phyloP scores from a whole-genome alignment of 2,329 filamentous ascomycete genomes.

The Colletotrichum sp. region DNA sequence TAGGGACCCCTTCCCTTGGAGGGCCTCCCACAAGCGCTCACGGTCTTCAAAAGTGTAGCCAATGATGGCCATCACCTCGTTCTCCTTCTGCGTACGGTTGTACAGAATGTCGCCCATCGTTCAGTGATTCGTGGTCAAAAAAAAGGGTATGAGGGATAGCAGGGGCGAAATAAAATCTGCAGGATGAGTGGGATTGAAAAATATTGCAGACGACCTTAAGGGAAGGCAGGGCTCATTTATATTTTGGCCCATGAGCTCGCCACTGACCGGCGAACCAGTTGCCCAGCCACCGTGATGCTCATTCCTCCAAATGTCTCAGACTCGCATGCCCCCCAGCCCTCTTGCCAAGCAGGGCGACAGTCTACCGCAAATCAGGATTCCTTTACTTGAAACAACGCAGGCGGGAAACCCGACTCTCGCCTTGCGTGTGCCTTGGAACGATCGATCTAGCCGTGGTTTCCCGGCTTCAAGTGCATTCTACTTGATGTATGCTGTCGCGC shows the following conservation, averaged over 20 bases:
- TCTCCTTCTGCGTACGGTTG: neutral
- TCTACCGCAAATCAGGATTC: accelerated
- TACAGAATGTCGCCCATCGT: accelerated
- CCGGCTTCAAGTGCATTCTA: neutral
- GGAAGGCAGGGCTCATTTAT: neutral
- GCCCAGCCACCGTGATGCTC: neutral
- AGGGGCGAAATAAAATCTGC: neutral
- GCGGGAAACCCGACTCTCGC: neutral
- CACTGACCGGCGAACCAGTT: neutral
- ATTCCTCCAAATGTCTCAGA: neutral
- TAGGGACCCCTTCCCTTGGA: neutral
- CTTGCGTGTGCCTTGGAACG: neutral
- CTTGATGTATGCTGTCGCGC: neutral
- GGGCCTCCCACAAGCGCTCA: neutral
- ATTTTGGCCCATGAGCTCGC: neutral
- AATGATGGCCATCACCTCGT: neutral
- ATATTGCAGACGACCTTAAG: neutral
- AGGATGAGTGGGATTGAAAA: neutral
- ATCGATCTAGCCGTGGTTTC: neutral
- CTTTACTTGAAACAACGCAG: neutral
- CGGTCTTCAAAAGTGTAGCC: accelerated
- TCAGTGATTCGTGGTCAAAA: neutral
- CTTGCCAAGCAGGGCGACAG: neutral
- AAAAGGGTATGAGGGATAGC: neutral
- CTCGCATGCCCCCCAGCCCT: neutral